These are phyloP conservation scores for Russula sp. DNA, from an alignment of 768 basidiomycete genomes.

Conservation along the genomic window DNA sequence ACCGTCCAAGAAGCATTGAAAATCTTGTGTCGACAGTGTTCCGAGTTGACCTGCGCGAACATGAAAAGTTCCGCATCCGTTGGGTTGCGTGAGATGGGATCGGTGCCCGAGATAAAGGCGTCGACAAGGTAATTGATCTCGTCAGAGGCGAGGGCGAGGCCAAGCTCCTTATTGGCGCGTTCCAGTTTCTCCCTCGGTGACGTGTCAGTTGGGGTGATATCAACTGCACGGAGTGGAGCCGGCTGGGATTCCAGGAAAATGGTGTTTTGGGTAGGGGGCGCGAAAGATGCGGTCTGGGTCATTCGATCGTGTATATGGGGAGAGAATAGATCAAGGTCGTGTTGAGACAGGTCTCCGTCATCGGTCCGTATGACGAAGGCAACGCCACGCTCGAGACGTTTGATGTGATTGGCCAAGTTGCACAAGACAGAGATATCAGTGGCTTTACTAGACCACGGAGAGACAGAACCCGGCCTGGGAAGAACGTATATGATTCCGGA, in stretches of 20 bases:
- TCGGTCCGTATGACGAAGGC: constrained; percentile 60
- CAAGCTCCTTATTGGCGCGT: constrained; percentile 76
- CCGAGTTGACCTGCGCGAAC: constrained; percentile 99
- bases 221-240: constrained; percentile 66
- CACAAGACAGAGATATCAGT: constrained; percentile 92
- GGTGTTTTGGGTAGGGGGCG: constrained; percentile 53
- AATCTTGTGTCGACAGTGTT: constrained; percentile 99
- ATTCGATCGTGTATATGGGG: constrained; percentile 91
- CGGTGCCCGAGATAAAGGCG: constrained; percentile 72
- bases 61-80: constrained; percentile 99
- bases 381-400: constrained; percentile 83
- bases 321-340: constrained; percentile 53
- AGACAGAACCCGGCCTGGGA: constrained; percentile 87
- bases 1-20: constrained; percentile 98
- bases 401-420: constrained; percentile 66
- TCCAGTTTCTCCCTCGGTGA: constrained; percentile 63
- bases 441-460: constrained; percentile 99
- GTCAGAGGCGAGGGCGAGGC: constrained; percentile 83
- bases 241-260: constrained; percentile 64
- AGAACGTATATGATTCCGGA: constrained; percentile 64
- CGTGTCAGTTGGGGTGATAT: constrained; percentile 44
- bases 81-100: constrained; percentile 75
- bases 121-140: constrained; percentile 89
- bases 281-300: constrained; percentile 76
- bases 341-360: constrained; percentile 43